Conservation (phyloP, 2,329 filamentous ascomycete genomes). For the Calycina herbarum region DNA sequence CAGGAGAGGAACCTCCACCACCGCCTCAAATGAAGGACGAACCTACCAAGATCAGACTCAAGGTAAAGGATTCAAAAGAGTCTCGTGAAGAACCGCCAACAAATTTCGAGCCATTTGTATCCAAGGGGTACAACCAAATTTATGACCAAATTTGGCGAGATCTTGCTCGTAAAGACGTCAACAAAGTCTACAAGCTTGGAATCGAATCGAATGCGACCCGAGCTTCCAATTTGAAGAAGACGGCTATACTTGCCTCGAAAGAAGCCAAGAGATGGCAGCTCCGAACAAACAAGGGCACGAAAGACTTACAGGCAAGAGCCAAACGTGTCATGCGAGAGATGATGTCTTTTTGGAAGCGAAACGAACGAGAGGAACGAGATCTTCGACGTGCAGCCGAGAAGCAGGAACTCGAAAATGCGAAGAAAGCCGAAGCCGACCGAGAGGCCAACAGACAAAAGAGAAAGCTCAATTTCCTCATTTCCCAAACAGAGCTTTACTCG, state of each 20-base stretch:
- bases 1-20: constrained; percentile 67
- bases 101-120: constrained; percentile 59
- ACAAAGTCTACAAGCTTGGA: constrained; percentile 88
- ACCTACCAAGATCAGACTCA: constrained; percentile 59
- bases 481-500: constrained; percentile 96
- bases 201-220: constrained; percentile 82
- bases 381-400: constrained; percentile 90
- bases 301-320: constrained; percentile 92
- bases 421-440: constrained; percentile 94
- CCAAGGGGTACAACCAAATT: constrained; percentile 93
- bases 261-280: constrained; percentile 97
- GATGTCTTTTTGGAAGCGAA: constrained; percentile 99
- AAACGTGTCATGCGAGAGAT: constrained; percentile 99
- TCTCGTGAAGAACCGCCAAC: constrained; percentile 45
- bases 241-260: constrained; percentile 92
- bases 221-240: constrained; percentile 96
- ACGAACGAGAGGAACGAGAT: constrained; percentile 95
- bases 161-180: constrained; percentile 87
- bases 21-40: constrained; percentile 38
- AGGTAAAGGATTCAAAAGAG: constrained; percentile 51
- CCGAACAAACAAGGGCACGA: constrained; percentile 96
- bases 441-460: constrained; percentile 97
- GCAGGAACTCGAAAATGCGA: constrained; percentile 93
- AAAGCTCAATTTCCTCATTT: constrained; percentile 99
- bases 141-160: constrained; percentile 98